These are phyloP conservation scores for Pochonia chlamydosporia DNA, from an alignment of 2,329 filamentous ascomycete genomes.

Conservation along the genomic window DNA sequence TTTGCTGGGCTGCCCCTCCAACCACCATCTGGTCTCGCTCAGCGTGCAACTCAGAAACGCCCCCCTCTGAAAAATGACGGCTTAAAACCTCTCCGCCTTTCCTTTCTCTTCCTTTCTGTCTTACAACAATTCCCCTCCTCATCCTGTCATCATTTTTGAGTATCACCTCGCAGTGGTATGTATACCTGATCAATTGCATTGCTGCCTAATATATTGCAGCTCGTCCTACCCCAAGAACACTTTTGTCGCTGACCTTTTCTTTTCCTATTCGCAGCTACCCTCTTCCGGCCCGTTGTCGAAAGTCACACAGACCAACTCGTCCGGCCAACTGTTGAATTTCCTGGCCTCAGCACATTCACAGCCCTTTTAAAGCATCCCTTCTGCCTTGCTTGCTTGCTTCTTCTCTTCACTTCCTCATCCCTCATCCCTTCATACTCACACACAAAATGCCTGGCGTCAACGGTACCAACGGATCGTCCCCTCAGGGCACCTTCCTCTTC, in stretches of 20 bases:
- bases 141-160: background rate
- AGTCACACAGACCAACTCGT: background rate
- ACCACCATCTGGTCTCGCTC: conserved; percentile 1
- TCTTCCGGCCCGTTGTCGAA: background rate
- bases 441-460: conserved; percentile 48
- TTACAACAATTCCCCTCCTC: background rate
- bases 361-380: background rate
- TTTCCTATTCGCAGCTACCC: background rate
- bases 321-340: background rate
- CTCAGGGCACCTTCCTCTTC: conserved; percentile 71
- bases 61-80: conserved; percentile 3
- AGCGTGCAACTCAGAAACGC: background rate
- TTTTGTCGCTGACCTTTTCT: background rate
- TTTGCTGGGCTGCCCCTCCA: conserved; percentile 7
- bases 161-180: conserved; percentile 2
- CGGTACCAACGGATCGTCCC: conserved; percentile 38
- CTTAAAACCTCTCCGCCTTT: conserved; percentile 11
- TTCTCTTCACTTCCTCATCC: conserved; percentile 16
- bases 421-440: conserved; percentile 12
- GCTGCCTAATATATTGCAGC: background rate
- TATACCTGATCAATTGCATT: conserved; percentile 1
- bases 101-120: conserved; percentile 7
- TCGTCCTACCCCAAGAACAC: background rate
- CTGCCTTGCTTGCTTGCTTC: background rate
- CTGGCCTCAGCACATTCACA: conserved; percentile 1